phyloP scores from a whole-genome alignment of 2,329 filamentous ascomycete species.

The Capronia americana region DNA sequence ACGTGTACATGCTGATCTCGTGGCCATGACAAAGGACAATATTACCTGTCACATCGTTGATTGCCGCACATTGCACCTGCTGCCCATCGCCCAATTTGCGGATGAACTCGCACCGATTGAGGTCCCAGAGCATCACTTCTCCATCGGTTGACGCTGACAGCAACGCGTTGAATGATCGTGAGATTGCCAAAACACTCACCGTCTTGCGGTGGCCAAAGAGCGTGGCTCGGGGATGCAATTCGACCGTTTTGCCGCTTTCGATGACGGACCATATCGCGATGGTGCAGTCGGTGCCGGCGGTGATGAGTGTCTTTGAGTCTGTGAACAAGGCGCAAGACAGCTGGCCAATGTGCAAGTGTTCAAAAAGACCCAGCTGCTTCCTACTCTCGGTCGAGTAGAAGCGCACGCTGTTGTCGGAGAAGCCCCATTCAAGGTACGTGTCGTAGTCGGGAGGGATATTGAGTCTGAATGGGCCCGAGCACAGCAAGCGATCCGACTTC shows the following conservation, averaged over 20 bases:
- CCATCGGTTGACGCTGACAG: constrained; percentile 83
- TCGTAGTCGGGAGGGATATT: constrained; percentile 88
- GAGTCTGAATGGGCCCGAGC: constrained; percentile 80
- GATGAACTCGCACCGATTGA: constrained; percentile 88
- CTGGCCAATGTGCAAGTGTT: constrained; percentile 91
- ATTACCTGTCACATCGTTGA: constrained; percentile 90
- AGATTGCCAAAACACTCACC: constrained; percentile 81
- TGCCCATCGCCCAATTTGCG: constrained; percentile 69
- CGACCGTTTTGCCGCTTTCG: constrained; percentile 70
- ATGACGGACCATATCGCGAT: constrained; percentile 81
- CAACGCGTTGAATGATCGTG: constrained; percentile 85
- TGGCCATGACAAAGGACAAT: constrained; percentile 82
- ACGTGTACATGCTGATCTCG: constrained; percentile 77
- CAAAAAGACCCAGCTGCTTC: constrained; percentile 84
- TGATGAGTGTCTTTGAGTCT: constrained; percentile 88
- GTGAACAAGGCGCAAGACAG: constrained; percentile 83
- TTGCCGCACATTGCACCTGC: constrained; percentile 69
- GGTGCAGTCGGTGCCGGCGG: constrained; percentile 89
- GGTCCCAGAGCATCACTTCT: constrained; percentile 87
- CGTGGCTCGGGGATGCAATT: constrained; percentile 77
- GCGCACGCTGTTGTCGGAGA: constrained; percentile 87
- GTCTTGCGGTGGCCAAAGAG: constrained; percentile 90
- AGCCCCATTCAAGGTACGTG: constrained; percentile 95
- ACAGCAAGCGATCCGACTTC: constrained; percentile 82
- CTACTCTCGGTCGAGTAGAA: constrained; percentile 87